A percentile compares a stretch with the other conserved stretches of the same genome.
These are phyloP conservation scores for Syzygium jambos DNA, from an alignment of 345 rosid species.

Conservation along the genomic window DNA sequence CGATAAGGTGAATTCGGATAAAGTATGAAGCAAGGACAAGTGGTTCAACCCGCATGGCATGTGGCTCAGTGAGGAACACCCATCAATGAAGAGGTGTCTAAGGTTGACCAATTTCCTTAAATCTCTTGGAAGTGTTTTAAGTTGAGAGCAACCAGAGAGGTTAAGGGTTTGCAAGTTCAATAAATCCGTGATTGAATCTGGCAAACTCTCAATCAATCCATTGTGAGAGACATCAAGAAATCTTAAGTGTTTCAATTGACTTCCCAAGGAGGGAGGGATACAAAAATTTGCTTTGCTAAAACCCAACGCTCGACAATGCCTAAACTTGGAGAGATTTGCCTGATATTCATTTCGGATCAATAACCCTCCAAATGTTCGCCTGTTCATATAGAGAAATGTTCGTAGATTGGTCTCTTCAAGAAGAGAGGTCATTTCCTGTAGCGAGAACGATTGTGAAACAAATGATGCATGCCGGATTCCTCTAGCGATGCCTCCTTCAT, in stretches of 20 bases:
- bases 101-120: background rate
- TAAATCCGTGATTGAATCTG: background rate
- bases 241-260: background rate
- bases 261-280: no score
- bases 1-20: rapidly evolving
- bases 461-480: background rate
- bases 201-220: rapidly evolving
- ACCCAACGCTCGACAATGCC: no score
- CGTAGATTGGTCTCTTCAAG: background rate
- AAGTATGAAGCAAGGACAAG: background rate
- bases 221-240: background rate
- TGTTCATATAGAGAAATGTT: rapidly evolving
- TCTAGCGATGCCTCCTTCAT: rapidly evolving
- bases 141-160: background rate
- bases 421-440: rapidly evolving
- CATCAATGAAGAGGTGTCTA: background rate
- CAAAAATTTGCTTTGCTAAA: rapidly evolving
- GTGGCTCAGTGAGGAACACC: rapidly evolving
- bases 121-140: background rate
- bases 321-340: no score
- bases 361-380: background rate
- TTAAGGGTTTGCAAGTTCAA: background rate
- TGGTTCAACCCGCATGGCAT: background rate
- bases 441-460: rapidly evolving
- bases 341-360: background rate